Percentiles rank a stretch among this genome's conserved stretches.
These are phyloP conservation scores for Ettlia oleoabundans DNA, from an alignment of 139 green algal species.

Conservation along the genomic window DNA sequence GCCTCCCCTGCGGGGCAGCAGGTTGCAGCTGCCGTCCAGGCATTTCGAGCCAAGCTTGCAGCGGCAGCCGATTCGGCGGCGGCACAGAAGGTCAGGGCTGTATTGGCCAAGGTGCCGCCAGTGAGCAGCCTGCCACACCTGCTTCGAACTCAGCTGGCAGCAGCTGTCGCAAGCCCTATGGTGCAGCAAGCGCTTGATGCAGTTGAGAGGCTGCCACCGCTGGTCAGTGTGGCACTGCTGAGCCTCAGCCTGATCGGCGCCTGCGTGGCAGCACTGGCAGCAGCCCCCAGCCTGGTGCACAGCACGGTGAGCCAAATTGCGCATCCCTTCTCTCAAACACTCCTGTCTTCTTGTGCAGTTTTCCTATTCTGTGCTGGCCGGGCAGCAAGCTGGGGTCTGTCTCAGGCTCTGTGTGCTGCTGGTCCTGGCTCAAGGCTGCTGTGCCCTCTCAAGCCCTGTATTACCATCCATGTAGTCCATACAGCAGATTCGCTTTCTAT, in stretches of 20 bases:
- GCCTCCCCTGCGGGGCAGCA: neutral
- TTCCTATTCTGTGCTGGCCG: too few relatives aligned
- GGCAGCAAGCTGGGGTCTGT: too few relatives aligned
- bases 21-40: neutral
- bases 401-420: too few relatives aligned
- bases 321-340: too few relatives aligned
- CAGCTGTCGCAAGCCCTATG: neutral
- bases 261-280: constrained; percentile 2
- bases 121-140: neutral
- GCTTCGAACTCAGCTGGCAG: neutral
- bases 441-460: too few relatives aligned
- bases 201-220: neutral
- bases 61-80: neutral
- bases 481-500: too few relatives aligned
- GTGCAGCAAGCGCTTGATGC: neutral
- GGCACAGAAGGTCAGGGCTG: neutral
- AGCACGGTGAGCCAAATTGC: constrained; percentile 18
- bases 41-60: neutral
- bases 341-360: too few relatives aligned
- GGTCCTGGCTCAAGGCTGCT: too few relatives aligned
- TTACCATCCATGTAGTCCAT: too few relatives aligned
- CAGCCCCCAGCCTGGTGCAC: constrained; percentile 17
- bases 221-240: constrained; percentile 15
- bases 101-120: neutral
- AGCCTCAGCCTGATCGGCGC: constrained; percentile 9